phyloP scores from a whole-genome alignment of 1,139 yeast genomes.

The Lodderomyces jiufengensis region DNA sequence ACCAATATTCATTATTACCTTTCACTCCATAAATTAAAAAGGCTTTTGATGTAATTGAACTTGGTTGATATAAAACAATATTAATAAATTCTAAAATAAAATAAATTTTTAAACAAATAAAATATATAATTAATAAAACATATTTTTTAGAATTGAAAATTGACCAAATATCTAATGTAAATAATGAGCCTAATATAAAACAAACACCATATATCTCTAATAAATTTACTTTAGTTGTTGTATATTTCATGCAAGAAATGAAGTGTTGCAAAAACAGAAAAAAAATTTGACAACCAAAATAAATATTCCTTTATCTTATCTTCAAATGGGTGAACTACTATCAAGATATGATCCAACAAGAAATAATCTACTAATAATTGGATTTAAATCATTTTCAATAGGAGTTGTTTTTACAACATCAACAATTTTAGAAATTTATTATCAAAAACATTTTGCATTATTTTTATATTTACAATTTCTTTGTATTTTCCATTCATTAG shows the following conservation, averaged over 20 bases:
- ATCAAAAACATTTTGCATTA: slow-evolving; percentile 8
- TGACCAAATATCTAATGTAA: slow-evolving; percentile 2
- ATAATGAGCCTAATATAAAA: slow-evolving; percentile 19
- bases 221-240: slow-evolving; percentile 19
- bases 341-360: slow-evolving; percentile 24
- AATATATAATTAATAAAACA: slow-evolving; percentile 16
- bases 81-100: slow-evolving; percentile 30
- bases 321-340: not conserved
- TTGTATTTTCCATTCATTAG: slow-evolving; percentile 71
- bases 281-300: not conserved
- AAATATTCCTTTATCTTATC: no score
- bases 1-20: slow-evolving; percentile 34
- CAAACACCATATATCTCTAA: slow-evolving; percentile 22
- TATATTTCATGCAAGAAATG: slow-evolving; percentile 7
- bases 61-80: slow-evolving; percentile 25
- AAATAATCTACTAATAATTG: slow-evolving; percentile 31
- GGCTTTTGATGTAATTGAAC: slow-evolving; percentile 24
- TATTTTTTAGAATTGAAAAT: slow-evolving; percentile 5
- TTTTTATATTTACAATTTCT: slow-evolving; percentile 49
- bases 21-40: slow-evolving; percentile 36
- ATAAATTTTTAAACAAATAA: slow-evolving; percentile 21
- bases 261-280: not conserved
- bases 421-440: slow-evolving; percentile 4
- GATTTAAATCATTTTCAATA: slow-evolving; percentile 29
- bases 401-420: slow-evolving; percentile 25